Evolutionary conservation across 2,329 filamentous ascomycete genomes (phyloP).

Genomic region (Talaromyces sp.): DNA sequence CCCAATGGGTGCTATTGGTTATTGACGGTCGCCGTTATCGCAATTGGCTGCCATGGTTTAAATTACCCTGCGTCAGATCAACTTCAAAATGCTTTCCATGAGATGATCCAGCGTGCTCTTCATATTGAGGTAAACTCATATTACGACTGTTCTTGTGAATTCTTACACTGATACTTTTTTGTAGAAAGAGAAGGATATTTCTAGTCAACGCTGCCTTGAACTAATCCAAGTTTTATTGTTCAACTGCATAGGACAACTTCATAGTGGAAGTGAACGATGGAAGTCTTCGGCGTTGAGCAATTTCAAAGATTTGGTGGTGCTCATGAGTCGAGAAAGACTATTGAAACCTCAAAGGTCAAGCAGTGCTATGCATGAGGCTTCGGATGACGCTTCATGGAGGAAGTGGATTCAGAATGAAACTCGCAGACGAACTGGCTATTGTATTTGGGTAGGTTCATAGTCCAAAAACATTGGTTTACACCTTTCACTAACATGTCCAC

Average conservation of each 20-base stretch:
- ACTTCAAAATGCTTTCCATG: constrained; percentile 41
- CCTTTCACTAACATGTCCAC: not conserved
- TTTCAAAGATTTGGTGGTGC: constrained; percentile 34
- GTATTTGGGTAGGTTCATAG: constrained; percentile 46
- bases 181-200: constrained; percentile 31
- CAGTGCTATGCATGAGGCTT: constrained; percentile 5
- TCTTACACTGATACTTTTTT: not conserved
- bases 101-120: constrained; percentile 45
- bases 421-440: constrained; percentile 44
- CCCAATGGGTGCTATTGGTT: constrained; percentile 44
- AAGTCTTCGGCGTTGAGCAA: constrained; percentile 27
- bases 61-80: constrained; percentile 30
- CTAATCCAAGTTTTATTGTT: constrained; percentile 35
- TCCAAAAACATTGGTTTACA: not conserved
- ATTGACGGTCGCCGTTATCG: constrained; percentile 41
- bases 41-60: constrained; percentile 44
- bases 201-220: constrained; percentile 25
- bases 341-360: constrained; percentile 18
- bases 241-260: constrained; percentile 37
- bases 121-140: constrained; percentile 40
- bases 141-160: not conserved
- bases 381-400: constrained; percentile 32
- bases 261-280: constrained; percentile 28
- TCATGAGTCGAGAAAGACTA: constrained; percentile 27
- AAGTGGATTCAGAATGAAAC: constrained; percentile 44